A percentile compares a stretch with the other conserved stretches of the same genome.
These are phyloP conservation scores for Xanthoconium purpureum DNA, from an alignment of 768 basidiomycete genomes.

Conservation along the genomic window DNA sequence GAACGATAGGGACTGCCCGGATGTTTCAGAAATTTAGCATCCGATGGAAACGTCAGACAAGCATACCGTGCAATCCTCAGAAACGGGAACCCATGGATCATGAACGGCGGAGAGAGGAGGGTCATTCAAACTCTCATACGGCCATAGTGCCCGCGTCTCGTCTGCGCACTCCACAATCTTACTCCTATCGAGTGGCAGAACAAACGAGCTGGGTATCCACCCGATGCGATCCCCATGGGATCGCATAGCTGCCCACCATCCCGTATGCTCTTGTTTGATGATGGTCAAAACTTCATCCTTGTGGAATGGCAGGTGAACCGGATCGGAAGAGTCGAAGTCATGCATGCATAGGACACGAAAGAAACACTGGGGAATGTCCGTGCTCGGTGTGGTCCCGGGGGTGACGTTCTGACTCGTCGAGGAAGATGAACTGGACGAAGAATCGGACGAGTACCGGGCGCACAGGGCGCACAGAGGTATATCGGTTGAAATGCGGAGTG, in stretches of 20 bases:
- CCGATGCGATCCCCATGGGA: slow-evolving; percentile 51
- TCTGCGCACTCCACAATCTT: slow-evolving; percentile 44
- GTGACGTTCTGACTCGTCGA: slow-evolving; percentile 1
- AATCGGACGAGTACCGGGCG: slow-evolving; percentile 35
- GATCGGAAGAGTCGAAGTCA: slow-evolving; percentile 64
- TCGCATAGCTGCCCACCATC: slow-evolving; percentile 81
- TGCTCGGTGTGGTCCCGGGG: slow-evolving; percentile 30
- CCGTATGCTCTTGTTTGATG: slow-evolving; percentile 64
- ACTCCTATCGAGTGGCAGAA: slow-evolving; percentile 42
- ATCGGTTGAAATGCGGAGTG: slow-evolving; percentile 33
- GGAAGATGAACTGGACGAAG: slow-evolving; percentile 23
- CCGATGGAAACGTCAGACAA: neutral
- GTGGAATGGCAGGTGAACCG: slow-evolving; percentile 57
- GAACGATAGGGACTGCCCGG: slow-evolving; percentile 12
- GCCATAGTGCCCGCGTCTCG: slow-evolving; percentile 38
- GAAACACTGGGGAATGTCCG: slow-evolving; percentile 31
- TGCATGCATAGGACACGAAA: slow-evolving; percentile 56
- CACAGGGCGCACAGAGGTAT: slow-evolving; percentile 34
- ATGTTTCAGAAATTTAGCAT: slow-evolving; percentile 9
- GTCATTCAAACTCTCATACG: slow-evolving; percentile 11
- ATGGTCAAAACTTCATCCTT: slow-evolving; percentile 68
- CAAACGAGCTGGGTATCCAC: slow-evolving; percentile 77
- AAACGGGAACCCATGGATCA: slow-evolving; percentile 21
- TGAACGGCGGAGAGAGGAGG: slow-evolving; percentile 13
- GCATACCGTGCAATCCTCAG: slow-evolving; percentile 18